A percentile compares a stretch with the other conserved stretches of the same genome.
Evolutionary conservation across 352 stramenopile species (phyloP).

Genomic region (Globisporangium lucens): DNA sequence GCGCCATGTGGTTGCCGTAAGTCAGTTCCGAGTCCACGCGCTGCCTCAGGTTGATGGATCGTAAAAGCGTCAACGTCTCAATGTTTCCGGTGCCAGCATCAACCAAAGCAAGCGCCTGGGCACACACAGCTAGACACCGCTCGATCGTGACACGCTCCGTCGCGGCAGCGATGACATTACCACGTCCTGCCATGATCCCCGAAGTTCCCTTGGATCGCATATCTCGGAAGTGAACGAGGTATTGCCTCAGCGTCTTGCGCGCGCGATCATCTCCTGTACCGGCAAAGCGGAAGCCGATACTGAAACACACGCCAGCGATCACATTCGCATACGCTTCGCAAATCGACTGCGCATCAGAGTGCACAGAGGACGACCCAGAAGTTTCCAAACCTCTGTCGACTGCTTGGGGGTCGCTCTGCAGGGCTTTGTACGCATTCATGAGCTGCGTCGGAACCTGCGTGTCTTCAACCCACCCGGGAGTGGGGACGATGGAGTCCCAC

Average conservation of each 20-base stretch:
- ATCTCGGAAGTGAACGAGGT: constrained; percentile 74
- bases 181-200: constrained; percentile 22
- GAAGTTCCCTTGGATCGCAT: constrained; percentile 44
- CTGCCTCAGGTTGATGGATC: constrained; percentile 77
- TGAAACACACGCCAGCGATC: constrained; percentile 93
- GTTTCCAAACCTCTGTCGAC: constrained; percentile 11
- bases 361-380: constrained; percentile 16
- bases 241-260: constrained; percentile 56
- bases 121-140: constrained; percentile 90
- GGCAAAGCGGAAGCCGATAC: constrained; percentile 93
- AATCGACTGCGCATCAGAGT: constrained; percentile 86
- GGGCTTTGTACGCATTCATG: constrained; percentile 39
- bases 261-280: constrained; percentile 73
- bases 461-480: constrained; percentile 87
- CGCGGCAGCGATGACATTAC: constrained; percentile 49
- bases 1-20: constrained; percentile 96
- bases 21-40: constrained; percentile 80
- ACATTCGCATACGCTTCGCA: constrained; percentile 95
- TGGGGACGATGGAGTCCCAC: constrained; percentile 92
- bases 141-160: constrained; percentile 90
- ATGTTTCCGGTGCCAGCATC: constrained; percentile 95
- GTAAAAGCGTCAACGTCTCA: constrained; percentile 91
- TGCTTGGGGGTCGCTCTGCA: constrained; percentile 10
- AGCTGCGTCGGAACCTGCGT: constrained; percentile 60
- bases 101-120: constrained; percentile 93